Conservation (phyloP, 805 yeast genomes). For the Ogataea trehalophila region DNA sequence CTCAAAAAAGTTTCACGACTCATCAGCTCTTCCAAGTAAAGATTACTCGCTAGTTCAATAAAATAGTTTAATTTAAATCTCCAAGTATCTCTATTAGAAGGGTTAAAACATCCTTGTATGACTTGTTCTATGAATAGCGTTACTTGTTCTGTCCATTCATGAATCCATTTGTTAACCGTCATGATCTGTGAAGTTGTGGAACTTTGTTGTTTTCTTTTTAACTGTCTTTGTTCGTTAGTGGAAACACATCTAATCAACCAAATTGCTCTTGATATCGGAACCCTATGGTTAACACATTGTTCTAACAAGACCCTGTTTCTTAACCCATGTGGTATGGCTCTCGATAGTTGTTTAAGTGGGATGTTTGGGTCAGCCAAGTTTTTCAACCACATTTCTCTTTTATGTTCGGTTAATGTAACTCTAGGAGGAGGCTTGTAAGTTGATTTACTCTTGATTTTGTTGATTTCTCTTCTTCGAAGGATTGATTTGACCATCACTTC, state of each 20-base stretch:
- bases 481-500: constrained; percentile 47
- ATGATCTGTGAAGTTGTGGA: constrained; percentile 16
- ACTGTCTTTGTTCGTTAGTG: constrained; percentile 63
- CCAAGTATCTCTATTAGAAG: constrained; percentile 34
- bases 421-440: constrained; percentile 80
- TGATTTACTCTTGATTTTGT: constrained; percentile 43
- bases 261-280: constrained; percentile 77
- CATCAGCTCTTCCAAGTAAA: constrained; percentile 64
- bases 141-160: constrained; percentile 89
- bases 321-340: constrained; percentile 88
- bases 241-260: constrained; percentile 91
- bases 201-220: constrained; percentile 40
- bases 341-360: constrained; percentile 62
- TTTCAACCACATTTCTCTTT: constrained; percentile 78
- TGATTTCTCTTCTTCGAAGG: constrained; percentile 40
- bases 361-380: constrained; percentile 67
- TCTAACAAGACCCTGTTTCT: constrained; percentile 70
- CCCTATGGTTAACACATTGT: constrained; percentile 57
- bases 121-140: constrained; percentile 52
- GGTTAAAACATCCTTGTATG: constrained; percentile 37
- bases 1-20: constrained; percentile 58
- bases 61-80: constrained; percentile 53
- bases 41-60: constrained; percentile 52
- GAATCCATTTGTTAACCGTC: constrained; percentile 61
- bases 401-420: constrained; percentile 84